Evolutionary conservation across 345 rosid species (phyloP).

Genomic region (Lepidium africanum): DNA sequence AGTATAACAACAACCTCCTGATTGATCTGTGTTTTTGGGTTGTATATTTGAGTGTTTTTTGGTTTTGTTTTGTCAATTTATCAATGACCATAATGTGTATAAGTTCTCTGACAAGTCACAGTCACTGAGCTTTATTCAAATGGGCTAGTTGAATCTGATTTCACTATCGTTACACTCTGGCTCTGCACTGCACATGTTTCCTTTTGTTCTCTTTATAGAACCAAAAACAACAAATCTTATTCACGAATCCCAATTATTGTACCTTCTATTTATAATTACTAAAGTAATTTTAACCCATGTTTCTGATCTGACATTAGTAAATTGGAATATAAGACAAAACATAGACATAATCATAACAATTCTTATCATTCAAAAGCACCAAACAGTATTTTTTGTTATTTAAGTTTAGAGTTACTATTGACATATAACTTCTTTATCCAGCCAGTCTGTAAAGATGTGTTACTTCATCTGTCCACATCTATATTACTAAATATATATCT

Average conservation of each 20-base stretch:
- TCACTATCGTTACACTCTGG: conserved; percentile 19
- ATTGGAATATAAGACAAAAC: conserved; percentile 7
- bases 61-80: background rate
- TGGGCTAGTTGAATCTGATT: conserved; percentile 5
- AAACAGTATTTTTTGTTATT: background rate
- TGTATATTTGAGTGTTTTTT: background rate
- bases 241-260: conserved; percentile 27
- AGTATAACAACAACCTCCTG: background rate
- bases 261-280: background rate
- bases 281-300: background rate
- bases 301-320: conserved; percentile 11
- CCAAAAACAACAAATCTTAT: conserved; percentile 10
- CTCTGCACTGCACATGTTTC: conserved; percentile 29
- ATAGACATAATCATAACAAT: conserved; percentile 10
- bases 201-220: conserved; percentile 22
- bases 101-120: conserved; percentile 7
- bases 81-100: background rate
- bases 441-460: conserved; percentile 24
- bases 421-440: background rate
- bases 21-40: background rate
- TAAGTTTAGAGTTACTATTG: background rate
- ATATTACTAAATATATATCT: background rate
- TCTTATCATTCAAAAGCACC: background rate
- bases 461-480: conserved; percentile 11
- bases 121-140: conserved; percentile 2